Conservation (phyloP, 148 eudicot species). For the Chenopodium berlandieri region DNA sequence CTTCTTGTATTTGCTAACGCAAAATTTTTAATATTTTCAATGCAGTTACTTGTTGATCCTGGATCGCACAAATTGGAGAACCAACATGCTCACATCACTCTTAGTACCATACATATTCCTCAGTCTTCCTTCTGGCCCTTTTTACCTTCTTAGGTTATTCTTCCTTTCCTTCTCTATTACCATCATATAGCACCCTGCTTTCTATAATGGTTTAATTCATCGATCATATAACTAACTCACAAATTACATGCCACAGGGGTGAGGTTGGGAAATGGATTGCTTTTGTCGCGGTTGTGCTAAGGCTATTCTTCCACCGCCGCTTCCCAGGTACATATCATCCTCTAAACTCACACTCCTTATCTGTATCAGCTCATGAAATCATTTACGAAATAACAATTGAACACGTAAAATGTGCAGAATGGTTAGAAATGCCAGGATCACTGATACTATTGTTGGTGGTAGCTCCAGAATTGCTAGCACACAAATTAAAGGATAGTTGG, state of each 20-base stretch:
- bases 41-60: constrained; percentile 85
- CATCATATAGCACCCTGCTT: neutral
- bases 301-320: constrained; percentile 78
- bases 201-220: too few species aligned
- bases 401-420: constrained; percentile 30
- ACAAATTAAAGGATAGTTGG: constrained; percentile 54
- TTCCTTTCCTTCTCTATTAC: neutral
- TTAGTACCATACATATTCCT: constrained; percentile 82
- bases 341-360: neutral
- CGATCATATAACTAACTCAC: too few species aligned
- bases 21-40: neutral
- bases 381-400: neutral
- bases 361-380: neutral
- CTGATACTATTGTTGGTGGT: constrained; percentile 76
- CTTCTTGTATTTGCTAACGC: neutral
- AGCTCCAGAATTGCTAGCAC: constrained; percentile 60
- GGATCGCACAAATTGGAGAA: constrained; percentile 92
- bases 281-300: constrained; percentile 68
- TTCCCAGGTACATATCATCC: constrained; percentile 56
- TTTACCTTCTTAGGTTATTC: constrained; percentile 58
- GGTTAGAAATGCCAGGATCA: constrained; percentile 75
- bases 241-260: constrained; percentile 38
- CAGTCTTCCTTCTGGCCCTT: constrained; percentile 58
- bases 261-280: constrained; percentile 87
- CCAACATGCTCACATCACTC: constrained; percentile 82